These are phyloP conservation scores for Candida adriatica DNA, from an alignment of 805 yeast species.

Conservation along the genomic window DNA sequence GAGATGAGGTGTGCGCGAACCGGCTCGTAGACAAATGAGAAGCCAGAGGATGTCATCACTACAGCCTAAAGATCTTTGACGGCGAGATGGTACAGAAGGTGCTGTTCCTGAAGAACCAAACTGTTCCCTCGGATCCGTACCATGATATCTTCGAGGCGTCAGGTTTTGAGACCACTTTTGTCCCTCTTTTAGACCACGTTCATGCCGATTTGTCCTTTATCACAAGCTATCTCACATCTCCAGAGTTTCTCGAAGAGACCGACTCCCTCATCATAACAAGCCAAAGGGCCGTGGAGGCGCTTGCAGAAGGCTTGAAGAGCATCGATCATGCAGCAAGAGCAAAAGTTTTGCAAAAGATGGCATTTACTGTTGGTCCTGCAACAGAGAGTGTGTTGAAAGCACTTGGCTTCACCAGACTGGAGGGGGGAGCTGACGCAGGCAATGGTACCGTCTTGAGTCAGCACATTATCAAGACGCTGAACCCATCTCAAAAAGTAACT, in stretches of 20 bases:
- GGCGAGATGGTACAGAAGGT: too few relatives aligned
- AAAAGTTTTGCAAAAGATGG: constrained; percentile 40
- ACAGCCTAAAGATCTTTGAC: too few relatives aligned
- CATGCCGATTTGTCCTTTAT: constrained; percentile 44
- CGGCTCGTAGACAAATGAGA: too few relatives aligned
- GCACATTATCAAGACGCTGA: constrained; percentile 36
- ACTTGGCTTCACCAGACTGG: constrained; percentile 60
- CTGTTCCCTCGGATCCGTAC: constrained; percentile 66
- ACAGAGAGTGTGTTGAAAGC: constrained; percentile 52
- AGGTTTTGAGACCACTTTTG: constrained; percentile 43
- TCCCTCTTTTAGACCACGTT: constrained; percentile 70
- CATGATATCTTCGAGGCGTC: constrained; percentile 32
- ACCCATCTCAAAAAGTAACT: constrained; percentile 31
- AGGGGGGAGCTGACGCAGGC: constrained; percentile 75
- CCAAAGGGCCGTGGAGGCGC: constrained; percentile 84
- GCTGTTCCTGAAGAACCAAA: constrained; percentile 60
- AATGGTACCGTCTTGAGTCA: constrained; percentile 70
- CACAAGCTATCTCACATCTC: constrained; percentile 35
- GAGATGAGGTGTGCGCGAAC: too few relatives aligned
- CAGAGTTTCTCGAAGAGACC: constrained; percentile 32
- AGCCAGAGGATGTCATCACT: too few relatives aligned
- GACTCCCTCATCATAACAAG: constrained; percentile 72
- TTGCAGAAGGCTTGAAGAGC: constrained; percentile 36
- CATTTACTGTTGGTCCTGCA: constrained; percentile 90
- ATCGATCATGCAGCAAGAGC: constrained; percentile 16